Conservation (phyloP, 2,329 filamentous ascomycete genomes). For the Sarocladium brachiariae region DNA sequence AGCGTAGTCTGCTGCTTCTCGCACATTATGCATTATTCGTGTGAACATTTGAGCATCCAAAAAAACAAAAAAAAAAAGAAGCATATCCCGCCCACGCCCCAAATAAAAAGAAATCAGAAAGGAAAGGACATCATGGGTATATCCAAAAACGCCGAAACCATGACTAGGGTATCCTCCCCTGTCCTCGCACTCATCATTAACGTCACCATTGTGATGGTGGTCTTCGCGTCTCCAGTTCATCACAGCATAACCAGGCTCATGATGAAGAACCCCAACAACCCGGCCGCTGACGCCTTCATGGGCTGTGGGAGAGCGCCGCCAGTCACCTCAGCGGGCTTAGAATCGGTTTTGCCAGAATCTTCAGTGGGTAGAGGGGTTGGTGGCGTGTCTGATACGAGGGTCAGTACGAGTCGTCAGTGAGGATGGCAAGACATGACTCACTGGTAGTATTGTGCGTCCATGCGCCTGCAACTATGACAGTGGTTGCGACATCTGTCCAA, state of each 20-base stretch:
- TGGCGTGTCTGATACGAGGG: not conserved
- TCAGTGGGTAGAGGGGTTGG: not conserved
- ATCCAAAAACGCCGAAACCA: slow-evolving; percentile 6
- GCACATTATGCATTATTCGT: slow-evolving; percentile 8
- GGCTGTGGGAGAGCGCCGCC: slow-evolving; percentile 26
- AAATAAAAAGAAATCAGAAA: not conserved
- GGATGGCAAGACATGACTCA: not conserved
- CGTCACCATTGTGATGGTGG: not conserved
- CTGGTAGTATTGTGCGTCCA: not conserved
- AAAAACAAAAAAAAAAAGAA: too few relatives aligned
- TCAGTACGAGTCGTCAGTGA: not conserved
- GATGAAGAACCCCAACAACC: slow-evolving; percentile 30
- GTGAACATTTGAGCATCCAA: slow-evolving; percentile 2
- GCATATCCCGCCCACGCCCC: not conserved
- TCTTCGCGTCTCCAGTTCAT: slow-evolving; percentile 1
- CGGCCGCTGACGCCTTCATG: slow-evolving; percentile 27
- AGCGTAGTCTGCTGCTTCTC: too few relatives aligned
- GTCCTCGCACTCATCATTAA: not conserved
- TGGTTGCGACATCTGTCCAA: not conserved
- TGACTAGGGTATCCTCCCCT: slow-evolving; percentile 1
- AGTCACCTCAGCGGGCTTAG: slow-evolving; percentile 20
- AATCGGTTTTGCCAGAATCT: slow-evolving; percentile 7
- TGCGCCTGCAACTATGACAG: not conserved
- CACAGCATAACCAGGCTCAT: slow-evolving; percentile 29
- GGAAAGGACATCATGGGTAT: slow-evolving; percentile 5